Base-by-base conservation (phyloP, 2,329 filamentous ascomycete species). In the Botrytis paeoniae region DNA sequence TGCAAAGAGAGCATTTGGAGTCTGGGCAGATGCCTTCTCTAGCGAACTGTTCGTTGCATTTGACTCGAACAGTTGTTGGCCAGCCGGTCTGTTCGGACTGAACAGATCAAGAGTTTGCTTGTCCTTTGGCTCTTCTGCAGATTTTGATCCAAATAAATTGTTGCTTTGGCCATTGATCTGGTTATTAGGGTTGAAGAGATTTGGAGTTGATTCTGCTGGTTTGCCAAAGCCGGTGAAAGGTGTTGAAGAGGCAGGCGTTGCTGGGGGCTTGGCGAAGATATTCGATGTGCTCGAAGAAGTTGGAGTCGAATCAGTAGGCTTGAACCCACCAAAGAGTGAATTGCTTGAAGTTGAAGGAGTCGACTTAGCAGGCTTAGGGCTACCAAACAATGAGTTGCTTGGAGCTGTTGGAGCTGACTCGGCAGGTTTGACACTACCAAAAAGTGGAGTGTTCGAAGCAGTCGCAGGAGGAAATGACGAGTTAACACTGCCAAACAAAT, bases 401-500 rank as follows among this genome's bases (percentile, higher is more conserved):
- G 63, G 29, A 37, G 62, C 41, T 35, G 41, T 10, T 41, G 48
- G 20, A 29, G 64, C 57, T n/a, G 48, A 20, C 10, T 57, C 64
- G 35, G 35, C 48, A 57, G 64, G 64, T n/a, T 71, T 70, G 29
- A 29, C 57, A 71, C 18, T 37, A 57, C 60, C 45, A 57, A 71
- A 71, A n/a, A 71, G 45, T n/a, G 61, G 48, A 32, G 60, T 66
- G 60, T 6, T 54, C 35, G 60, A 54, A 57, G 70, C 35, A 71
- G 60, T 35, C 22, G 61, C 61, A 68, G 70, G 48, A 60, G 70
- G 70, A 32, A 72, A 61, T 29, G 70, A 72, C 39, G 70, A 65
- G 57, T 60, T 73, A 20, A 62, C 39, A 51, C 48, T 71, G n/a
- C 74, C 73, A 65, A 76, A 75, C 12, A 74, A 43, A 57, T 59